A percentile compares a stretch with the other conserved stretches of the same genome.
These are phyloP conservation scores for Primulina eburnea DNA, from an alignment of 257 asterid species.

Conservation along the genomic window DNA sequence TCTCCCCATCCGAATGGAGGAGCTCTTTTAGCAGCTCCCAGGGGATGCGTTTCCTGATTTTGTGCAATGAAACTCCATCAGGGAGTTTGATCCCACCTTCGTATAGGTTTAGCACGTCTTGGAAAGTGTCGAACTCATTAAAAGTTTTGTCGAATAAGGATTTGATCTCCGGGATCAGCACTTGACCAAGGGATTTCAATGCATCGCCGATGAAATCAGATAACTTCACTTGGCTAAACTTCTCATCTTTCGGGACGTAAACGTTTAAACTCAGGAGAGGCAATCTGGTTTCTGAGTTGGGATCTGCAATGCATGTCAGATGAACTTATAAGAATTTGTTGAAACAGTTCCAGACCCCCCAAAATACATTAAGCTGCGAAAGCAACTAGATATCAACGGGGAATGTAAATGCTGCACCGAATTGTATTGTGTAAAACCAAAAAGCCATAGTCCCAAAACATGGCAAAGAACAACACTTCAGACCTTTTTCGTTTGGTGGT, in stretches of 20 bases:
- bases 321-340: too few relatives aligned
- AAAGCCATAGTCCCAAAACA: neutral
- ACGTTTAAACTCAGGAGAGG: conserved; percentile 50
- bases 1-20: conserved; percentile 47
- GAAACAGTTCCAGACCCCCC: too few relatives aligned
- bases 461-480: neutral
- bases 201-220: conserved; percentile 56
- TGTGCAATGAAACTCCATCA: conserved; percentile 23
- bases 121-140: conserved; percentile 54
- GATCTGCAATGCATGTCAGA: conserved; percentile 48
- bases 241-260: conserved; percentile 71
- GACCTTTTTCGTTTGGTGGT: conserved; percentile 59
- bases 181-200: conserved; percentile 48
- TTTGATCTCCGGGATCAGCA: conserved; percentile 49
- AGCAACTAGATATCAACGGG: too few relatives aligned
- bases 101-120: conserved; percentile 41
- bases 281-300: conserved; percentile 57
- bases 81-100: conserved; percentile 49
- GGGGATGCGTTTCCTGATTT: conserved; percentile 33
- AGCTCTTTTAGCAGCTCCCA: conserved; percentile 46
- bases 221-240: conserved; percentile 56
- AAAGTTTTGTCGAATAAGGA: conserved; percentile 38
- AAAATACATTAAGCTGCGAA: too few relatives aligned
- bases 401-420: too few relatives aligned
- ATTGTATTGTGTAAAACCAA: too few relatives aligned